Evolutionary conservation across 768 basidiomycete species (phyloP), one percentile per base, ranked within the genome.

Genomic region (Termitomyces bulborhizus): DNA sequence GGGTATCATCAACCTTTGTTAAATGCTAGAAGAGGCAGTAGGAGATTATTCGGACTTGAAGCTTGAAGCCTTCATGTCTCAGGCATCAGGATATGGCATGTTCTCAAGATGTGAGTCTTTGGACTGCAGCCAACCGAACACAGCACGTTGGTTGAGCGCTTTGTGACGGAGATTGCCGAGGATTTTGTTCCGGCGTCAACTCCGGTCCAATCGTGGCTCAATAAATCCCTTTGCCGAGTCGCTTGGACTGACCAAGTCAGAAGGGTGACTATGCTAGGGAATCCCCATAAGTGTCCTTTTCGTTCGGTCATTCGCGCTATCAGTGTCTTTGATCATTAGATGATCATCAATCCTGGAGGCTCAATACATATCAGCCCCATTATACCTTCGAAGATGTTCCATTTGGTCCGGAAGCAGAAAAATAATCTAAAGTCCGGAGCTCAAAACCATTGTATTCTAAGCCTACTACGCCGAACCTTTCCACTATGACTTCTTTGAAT

Each of bases 401-500:
- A 60, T 60, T 34, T 51, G 57, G 53, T 48, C 53, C 63, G 60
- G 59, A 50, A 55, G 41, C 54, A 59, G 36, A 54, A 41, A 43
- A 56, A 45, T 39, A 51, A 49, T 55, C 48, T 39, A 15, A 55
- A 55, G 46, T 53, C 60, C 60, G 52, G 51, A 54, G 27, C 31
- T 21, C 27, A 44, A 46, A 46, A 44, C 46, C 39, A 50, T 39
- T 27, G 41, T 24, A 46, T 56, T 12, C 39, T 50, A 60, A 60
- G 41, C 40, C 37, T 53, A 16, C 36, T 26, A 24, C 29, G 43
- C 48, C 36, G 50, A 47, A 58, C 27, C 47, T 52, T 13, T 49
- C 46, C 34, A 43, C 62, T 41, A 79, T 77, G 76, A 64, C 73
- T 56, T 74, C 78, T 50, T 42, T 73, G 4, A 90, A 91, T 68